Percentiles rank a stretch among this genome's conserved stretches.
phyloP scores from a whole-genome alignment of 2,329 filamentous ascomycete genomes.

The Karstenula rhodostoma region DNA sequence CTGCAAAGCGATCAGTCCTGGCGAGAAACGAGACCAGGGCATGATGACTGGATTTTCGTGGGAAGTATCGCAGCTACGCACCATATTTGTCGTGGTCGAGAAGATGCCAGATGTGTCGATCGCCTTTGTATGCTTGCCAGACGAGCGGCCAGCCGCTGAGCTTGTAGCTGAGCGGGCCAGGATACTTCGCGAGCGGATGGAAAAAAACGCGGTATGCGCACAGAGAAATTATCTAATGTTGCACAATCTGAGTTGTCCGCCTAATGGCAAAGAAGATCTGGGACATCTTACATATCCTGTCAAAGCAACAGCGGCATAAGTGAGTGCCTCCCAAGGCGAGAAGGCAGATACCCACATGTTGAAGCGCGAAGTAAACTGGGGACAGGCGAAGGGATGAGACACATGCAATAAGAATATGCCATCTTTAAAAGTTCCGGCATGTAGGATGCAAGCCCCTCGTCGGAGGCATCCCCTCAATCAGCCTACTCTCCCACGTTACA shows the following conservation, averaged over 20 bases:
- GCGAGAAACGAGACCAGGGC: neutral
- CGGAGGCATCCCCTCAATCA: neutral
- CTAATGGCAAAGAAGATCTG: neutral
- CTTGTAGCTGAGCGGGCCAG: conserved; percentile 36
- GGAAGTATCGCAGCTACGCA: conserved; percentile 7
- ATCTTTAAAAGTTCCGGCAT: neutral
- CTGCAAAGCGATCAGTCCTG: conserved; percentile 12
- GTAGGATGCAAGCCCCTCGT: neutral
- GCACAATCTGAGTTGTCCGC: neutral
- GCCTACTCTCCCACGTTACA: neutral
- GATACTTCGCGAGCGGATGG: conserved; percentile 37
- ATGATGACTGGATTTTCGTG: neutral
- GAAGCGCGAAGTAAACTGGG: neutral
- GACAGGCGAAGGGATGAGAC: neutral
- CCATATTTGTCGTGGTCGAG: conserved; percentile 38
- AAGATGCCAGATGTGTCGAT: conserved; percentile 36
- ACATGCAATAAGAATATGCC: neutral
- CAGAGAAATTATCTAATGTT: conserved; percentile 15
- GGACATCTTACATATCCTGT: conserved; percentile 15
- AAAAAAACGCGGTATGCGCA: conserved; percentile 34
- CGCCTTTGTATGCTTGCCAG: conserved; percentile 36
- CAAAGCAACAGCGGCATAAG: conserved; percentile 5
- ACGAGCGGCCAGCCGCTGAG: conserved; percentile 35
- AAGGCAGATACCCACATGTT: neutral
- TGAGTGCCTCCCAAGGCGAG: neutral